Evolutionary conservation across 116 monocot genomes (phyloP), one percentile per base, ranked within the genome.

Genomic region (Iris pallida): DNA sequence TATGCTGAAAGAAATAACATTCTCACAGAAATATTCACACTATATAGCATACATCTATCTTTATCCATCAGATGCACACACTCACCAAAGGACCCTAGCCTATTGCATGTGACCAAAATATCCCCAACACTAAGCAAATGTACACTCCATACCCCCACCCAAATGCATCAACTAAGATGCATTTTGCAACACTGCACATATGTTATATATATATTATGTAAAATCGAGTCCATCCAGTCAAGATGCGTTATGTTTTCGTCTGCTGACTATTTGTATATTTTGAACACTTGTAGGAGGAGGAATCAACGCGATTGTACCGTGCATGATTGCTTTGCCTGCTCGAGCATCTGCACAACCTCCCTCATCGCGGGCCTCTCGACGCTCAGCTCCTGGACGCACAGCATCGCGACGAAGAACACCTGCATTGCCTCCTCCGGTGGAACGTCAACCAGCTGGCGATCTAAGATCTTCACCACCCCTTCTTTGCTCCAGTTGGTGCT

Each of bases 291-390:
- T 0, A 51, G 49, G 13, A 1, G 13, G 49, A 51, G 6, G 14
- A 41, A 64, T 76, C 58, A 77, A 4, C 69, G 30, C 4, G 64
- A 16, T 6, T 17, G 70, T 43, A 77, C 4, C 3, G 10, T 43
- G 6, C 54, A 16, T 0, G 55, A 40, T 12, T 78, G 77, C 61
- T 83, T 90, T 1, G 85, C 85, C 16, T 94, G 94, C 57, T 81
- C 82, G 7, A 94, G 73, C 94, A 94, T 94, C 71, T 87, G 90
- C 4, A 94, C 90, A 14, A 90, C 94, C 70, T 94, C 94, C 20
- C 93, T 83, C 93, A 90, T 94, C 20, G 90, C 85, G n/a, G 94
- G 94, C 59, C 94, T 68, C 74, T 94, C 87, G 3, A 94, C 63
- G 57, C 90, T 94, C 42, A 71, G 82, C 52, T 94, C 85, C 59